Base-by-base conservation (phyloP, 805 yeast species). In the Tetrapisispora pingtungensis region DNA sequence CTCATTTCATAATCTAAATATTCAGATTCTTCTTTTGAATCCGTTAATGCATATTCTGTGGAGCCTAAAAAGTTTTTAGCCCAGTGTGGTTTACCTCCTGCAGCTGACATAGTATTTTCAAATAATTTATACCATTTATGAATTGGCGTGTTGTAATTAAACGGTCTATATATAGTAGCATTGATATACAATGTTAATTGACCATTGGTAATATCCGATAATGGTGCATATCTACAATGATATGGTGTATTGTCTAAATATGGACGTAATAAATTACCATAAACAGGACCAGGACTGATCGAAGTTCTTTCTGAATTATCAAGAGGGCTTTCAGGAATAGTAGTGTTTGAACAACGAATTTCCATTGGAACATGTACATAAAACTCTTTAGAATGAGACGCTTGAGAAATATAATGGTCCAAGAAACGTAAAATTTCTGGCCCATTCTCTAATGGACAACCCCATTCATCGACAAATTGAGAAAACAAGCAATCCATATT, bases 81-180 rank as follows among this genome's bases (percentile, higher is more conserved):
- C 98, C 98, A 90, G 64, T 90, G 98, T 2, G 98, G 98, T 61
- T 80, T 84, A 36, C 98, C 98, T 32, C 84, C 88, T 26, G 83
- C 88, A 24, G 77, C 78, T 41, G 72, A 73, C 72, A 89, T 70
- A 1, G 86, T 75, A 43, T 76, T 75, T 65, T 90, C 98, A 63
- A 90, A 90, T n/a, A 72, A 69, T 41, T 74, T 74, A 65, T 75
- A 90, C 96, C 97, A 90, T 52, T 77, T 73, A 38, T 76, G 78
- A 31, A 87, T 78, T 36, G 84, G 81, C 10, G 88, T 81, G 55
- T 80, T 74, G 45, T 76, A 74, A 31, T 75, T 73, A 65, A 90
- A 90, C n/a, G 98, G 98, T 64, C 97, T 75, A 64, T 89, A 90
- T 79, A 90, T 84, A 1, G 97, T 90, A 7, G 96, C 96, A 60